Percentiles rank a stretch among this genome's conserved stretches.
Evolutionary conservation across 345 rosid species (phyloP).

Genomic region (Melaleuca quinquenervia): DNA sequence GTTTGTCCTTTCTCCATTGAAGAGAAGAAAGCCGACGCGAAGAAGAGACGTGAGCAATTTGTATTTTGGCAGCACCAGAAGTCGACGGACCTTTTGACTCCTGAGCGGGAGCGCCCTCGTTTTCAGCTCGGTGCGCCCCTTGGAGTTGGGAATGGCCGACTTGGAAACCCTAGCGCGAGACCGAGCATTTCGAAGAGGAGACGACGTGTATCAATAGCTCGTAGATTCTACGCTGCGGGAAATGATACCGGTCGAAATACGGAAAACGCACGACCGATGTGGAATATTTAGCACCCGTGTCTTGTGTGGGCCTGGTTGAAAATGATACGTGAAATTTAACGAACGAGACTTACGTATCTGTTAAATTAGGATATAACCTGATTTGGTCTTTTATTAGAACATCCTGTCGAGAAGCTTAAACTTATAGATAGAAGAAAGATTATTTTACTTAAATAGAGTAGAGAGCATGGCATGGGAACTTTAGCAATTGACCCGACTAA

Average conservation of each 20-base stretch:
- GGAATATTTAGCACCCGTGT: background rate
- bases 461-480: rapidly evolving
- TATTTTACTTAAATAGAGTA: background rate
- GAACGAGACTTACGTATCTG: background rate
- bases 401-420: no score
- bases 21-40: background rate
- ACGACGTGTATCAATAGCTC: background rate
- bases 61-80: background rate
- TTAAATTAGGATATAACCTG: background rate
- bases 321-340: background rate
- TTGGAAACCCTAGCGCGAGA: no score
- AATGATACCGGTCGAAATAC: background rate
- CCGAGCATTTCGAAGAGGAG: background rate
- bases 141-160: background rate
- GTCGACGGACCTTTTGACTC: rapidly evolving
- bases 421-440: background rate
- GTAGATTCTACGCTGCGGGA: background rate
- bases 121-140: background rate
- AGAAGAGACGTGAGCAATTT: background rate
- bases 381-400: background rate
- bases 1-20: background rate
- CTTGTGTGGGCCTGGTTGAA: background rate
- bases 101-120: background rate
- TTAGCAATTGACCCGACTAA: background rate
- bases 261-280: background rate